A percentile compares a stretch with the other conserved stretches of the same genome.
These are phyloP conservation scores for Lodderomyces oxycetoniae DNA, from an alignment of 1,139 yeast species.

Conservation along the genomic window DNA sequence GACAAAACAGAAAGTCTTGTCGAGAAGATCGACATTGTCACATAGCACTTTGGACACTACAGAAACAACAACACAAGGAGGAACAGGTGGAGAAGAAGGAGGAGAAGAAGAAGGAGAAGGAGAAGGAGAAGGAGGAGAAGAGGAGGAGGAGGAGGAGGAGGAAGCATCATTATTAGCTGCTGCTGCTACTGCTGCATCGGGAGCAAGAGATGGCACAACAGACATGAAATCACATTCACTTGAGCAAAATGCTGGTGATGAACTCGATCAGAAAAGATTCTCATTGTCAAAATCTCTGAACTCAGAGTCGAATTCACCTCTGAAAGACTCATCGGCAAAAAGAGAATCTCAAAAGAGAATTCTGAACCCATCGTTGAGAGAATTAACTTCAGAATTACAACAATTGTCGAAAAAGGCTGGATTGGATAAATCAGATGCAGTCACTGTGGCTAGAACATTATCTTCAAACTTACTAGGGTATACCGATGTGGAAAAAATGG, in stretches of 20 bases:
- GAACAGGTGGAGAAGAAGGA: no score
- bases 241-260: constrained; percentile 1
- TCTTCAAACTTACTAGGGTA: constrained; percentile 57
- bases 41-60: neutral
- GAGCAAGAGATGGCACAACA: constrained; percentile 1
- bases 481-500: constrained; percentile 47
- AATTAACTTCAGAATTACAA: constrained; percentile 63
- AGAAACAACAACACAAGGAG: constrained; percentile 2
- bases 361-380: constrained; percentile 58
- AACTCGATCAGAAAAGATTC: constrained; percentile 5
- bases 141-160: constrained; percentile 5
- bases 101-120: constrained; percentile 3
- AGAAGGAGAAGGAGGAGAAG: constrained; percentile 1
- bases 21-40: constrained; percentile 31
- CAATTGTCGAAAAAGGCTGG: constrained; percentile 67
- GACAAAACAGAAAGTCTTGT: constrained; percentile 18
- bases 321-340: constrained; percentile 9
- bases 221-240: constrained; percentile 4
- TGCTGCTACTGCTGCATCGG: neutral
- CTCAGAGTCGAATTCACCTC: constrained; percentile 13
- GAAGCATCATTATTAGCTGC: no score
- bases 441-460: constrained; percentile 67
- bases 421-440: constrained; percentile 67
- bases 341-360: constrained; percentile 18
- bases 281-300: constrained; percentile 10